Evolutionary conservation across 75 land plant species (phyloP).

Genomic region (Ceratopteris richardii): DNA sequence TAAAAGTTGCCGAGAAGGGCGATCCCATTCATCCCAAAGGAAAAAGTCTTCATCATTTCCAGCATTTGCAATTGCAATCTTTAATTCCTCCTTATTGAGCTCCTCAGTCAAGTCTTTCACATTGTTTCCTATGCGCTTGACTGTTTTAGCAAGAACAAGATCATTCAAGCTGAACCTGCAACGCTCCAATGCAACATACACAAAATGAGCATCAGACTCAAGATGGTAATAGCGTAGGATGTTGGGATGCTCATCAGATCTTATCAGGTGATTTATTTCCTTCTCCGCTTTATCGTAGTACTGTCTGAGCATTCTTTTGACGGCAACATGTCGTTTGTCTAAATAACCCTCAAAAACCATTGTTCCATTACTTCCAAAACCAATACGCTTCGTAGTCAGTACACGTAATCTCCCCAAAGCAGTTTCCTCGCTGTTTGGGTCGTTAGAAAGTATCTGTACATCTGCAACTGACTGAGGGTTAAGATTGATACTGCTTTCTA

Average conservation of each 20-base stretch:
- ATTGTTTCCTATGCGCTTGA: not conserved
- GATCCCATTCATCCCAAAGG: conserved; percentile 60
- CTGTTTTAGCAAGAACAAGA: conserved; percentile 37
- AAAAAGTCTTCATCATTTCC: not conserved
- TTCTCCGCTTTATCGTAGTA: conserved; percentile 76
- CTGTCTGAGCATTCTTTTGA: conserved; percentile 65
- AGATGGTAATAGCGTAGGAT: conserved; percentile 84
- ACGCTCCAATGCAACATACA: conserved; percentile 85
- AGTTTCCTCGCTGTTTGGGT: not conserved
- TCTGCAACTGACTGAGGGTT: too few relatives aligned
- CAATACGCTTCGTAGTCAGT: conserved; percentile 45
- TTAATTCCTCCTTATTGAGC: not conserved
- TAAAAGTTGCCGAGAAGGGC: conserved; percentile 53
- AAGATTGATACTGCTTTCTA: not conserved
- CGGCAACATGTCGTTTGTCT: conserved; percentile 76
- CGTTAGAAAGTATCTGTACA: not conserved
- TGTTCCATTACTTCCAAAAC: conserved; percentile 91
- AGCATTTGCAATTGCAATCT: not conserved
- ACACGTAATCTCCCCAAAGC: not conserved
- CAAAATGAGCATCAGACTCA: conserved; percentile 77
- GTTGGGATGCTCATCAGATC: conserved; percentile 84
- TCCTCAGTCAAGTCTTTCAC: conserved; percentile 3
- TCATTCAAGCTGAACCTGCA: conserved; percentile 74
- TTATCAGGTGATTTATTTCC: conserved; percentile 77
- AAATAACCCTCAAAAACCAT: conserved; percentile 67